Base-by-base conservation (phyloP, 75 land plant genomes). In the Sequoia sempervirens region DNA sequence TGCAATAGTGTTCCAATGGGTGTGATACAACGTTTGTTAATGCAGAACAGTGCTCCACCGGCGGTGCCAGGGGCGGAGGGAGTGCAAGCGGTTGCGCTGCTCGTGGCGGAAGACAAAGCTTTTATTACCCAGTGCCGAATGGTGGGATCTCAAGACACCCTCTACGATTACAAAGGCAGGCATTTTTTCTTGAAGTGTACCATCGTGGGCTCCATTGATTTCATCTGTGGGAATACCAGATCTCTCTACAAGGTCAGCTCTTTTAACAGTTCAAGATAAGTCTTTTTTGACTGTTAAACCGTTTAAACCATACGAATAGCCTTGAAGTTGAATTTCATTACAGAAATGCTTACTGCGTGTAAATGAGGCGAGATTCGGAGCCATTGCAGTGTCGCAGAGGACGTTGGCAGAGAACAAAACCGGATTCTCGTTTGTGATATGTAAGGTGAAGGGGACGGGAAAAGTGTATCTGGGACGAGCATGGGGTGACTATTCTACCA, bases 331-430 rank as follows among this genome's bases (percentile, higher is more conserved):
- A 40, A 40, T 40, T 40, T 40, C 41, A 40, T 70, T 64, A 53
- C 91, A 97, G 99, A 84, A 83, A 0, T 97, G 94, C 82, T 81
- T 84, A 15, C 69, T 97, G 3, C 85, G 85, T 38, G 89, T 90
- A 13, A 81, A 85, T 5, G 92, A 93, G 3, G 40, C 28, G 0
- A 70, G 78, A 10, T 88, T 58, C 2, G 98, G 94, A 17, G 93
- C 97, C 23, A 73, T 97, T 4, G 93, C 97, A 38, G 99, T 95
- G 18, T 94, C 93, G 38, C 91, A 91, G 84, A 89, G 95, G 88
- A 78, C 85, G n/a, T 56, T 82, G 3, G 36, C 89, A 0, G 20
- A 37, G 30, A 92, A 93, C 0, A 69, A 86, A 6, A 85, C 93
- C 0, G 97, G 99, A 3, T 97, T 97, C 83, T 92, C 93, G 1